Evolutionary conservation across 2,329 filamentous ascomycete species (phyloP).

Genomic region (Zymoseptoria passerinii): DNA sequence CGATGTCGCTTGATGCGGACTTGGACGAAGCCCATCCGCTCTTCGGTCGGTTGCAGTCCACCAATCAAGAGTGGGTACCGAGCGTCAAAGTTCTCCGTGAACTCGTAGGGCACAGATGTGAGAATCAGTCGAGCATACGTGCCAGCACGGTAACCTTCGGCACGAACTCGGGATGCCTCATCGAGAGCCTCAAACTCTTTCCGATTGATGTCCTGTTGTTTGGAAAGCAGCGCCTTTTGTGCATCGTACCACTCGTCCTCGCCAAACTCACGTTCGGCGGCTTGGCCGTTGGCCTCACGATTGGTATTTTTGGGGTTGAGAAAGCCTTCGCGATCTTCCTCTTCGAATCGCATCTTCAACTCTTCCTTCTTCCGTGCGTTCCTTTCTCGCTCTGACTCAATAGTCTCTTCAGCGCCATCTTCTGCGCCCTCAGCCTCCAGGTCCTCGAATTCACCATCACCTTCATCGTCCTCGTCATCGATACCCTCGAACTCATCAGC

Average conservation of each 20-base stretch:
- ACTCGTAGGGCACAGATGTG: slow-evolving; percentile 83
- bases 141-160: slow-evolving; percentile 85
- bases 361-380: slow-evolving; percentile 93
- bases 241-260: slow-evolving; percentile 99
- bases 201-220: slow-evolving; percentile 94
- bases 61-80: slow-evolving; percentile 79
- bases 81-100: slow-evolving; percentile 72
- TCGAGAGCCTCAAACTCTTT: slow-evolving; percentile 85
- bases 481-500: slow-evolving; percentile 41
- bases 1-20: slow-evolving; percentile 93
- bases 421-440: slow-evolving; percentile 66
- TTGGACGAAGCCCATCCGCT: slow-evolving; percentile 91
- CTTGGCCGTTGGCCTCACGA: slow-evolving; percentile 55
- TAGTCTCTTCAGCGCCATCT: slow-evolving; percentile 14
- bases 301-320: slow-evolving; percentile 79
- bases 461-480: slow-evolving; percentile 53
- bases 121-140: slow-evolving; percentile 89
- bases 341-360: slow-evolving; percentile 86
- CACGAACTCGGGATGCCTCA: slow-evolving; percentile 68
- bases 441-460: slow-evolving; percentile 77
- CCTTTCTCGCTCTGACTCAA: slow-evolving; percentile 65
- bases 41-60: slow-evolving; percentile 86
- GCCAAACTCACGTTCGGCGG: slow-evolving; percentile 70
- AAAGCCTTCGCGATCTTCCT: slow-evolving; percentile 95
- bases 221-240: slow-evolving; percentile 89